Evolutionary conservation across 129 eudicot species (phyloP), one percentile per base, ranked within the genome.

Genomic region (Chrysanthemum seticuspe): DNA sequence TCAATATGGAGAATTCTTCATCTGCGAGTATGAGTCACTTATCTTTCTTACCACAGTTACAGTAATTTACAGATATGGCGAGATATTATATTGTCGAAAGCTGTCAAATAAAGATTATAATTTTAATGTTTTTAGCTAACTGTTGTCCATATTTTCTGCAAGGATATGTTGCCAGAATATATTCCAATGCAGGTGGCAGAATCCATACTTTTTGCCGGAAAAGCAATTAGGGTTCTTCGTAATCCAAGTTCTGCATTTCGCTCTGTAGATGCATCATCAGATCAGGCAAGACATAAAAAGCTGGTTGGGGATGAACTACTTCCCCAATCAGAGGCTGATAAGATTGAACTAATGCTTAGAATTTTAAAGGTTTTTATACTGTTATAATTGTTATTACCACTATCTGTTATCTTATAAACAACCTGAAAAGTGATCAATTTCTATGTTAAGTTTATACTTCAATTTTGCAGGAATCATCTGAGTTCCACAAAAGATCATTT

Each of bases 111-210:
- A 67, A 13, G 63, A 34, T 27, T 14, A 62, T 62, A 9, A 61
- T 62, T 73, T 67, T 14, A 57, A 55, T 70, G 69, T 76, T 64
- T 68, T 56, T 58, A 16, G 5, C 14, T 67, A 56, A 25, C 59
- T 54, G 12, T 45, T 15, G 29, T 67, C 56, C 34, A 4, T 6
- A 8, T 54, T 13, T 68, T 34, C 6, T 80, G 71, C 59, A 84
- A 94, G 99, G 99, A 94, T 75, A 94, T 94, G 97, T 89, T 94
- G 75, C 99, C 99, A 34, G 99, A 90, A 48, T 88, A 94, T 81
- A 86, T 94, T 65, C 80, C 95, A 67, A 84, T 90, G 93, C 85
- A 84, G 19, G 86, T 90, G 40, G 96, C 97, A 48, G 99, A 90
- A 83, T 94, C 99, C 63, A 76, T 94, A 71, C 96, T 94, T 48